phyloP scores from a whole-genome alignment of 495 filamentous ascomycete genomes.

The Friedmanniomyces simplex region DNA sequence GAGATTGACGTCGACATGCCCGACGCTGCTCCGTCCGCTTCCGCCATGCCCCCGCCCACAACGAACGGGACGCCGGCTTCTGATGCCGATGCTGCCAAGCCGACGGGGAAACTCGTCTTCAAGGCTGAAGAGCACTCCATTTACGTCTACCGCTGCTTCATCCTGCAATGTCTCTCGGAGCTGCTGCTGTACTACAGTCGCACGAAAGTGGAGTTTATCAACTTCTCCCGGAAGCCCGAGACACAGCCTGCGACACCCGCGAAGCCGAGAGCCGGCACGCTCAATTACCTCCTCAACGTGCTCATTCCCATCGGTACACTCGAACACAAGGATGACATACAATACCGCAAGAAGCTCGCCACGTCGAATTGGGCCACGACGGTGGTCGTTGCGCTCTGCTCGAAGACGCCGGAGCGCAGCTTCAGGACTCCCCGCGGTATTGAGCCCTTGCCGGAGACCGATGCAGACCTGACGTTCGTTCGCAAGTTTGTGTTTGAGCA shows the following conservation, averaged over 20 bases:
- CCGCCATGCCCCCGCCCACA: conserved; percentile 24
- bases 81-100: conserved; percentile 39
- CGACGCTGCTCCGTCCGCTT: conserved; percentile 24
- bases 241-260: conserved; percentile 76
- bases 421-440: conserved; percentile 25
- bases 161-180: conserved; percentile 87
- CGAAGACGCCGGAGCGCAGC: conserved; percentile 66
- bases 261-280: conserved; percentile 82
- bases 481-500: conserved; percentile 92
- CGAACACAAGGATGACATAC: conserved; percentile 60
- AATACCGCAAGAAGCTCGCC: conserved; percentile 68
- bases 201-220: conserved; percentile 96
- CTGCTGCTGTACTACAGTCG: conserved; percentile 88
- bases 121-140: conserved; percentile 91
- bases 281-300: conserved; percentile 85
- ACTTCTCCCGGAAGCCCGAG: conserved; percentile 84
- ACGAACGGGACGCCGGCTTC: conserved; percentile 27
- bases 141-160: conserved; percentile 90
- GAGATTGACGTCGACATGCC: conserved; percentile 45
- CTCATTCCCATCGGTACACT: conserved; percentile 71
- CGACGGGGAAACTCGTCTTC: conserved; percentile 65
- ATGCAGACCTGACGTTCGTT: conserved; percentile 74
- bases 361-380: conserved; percentile 78
- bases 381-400: conserved; percentile 75
- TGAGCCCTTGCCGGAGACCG: conserved; percentile 55